Percentiles rank a stretch among this genome's conserved stretches.
phyloP scores from a whole-genome alignment of 1,284 basidiomycete genomes.

The Ceratobasidium sp. region DNA sequence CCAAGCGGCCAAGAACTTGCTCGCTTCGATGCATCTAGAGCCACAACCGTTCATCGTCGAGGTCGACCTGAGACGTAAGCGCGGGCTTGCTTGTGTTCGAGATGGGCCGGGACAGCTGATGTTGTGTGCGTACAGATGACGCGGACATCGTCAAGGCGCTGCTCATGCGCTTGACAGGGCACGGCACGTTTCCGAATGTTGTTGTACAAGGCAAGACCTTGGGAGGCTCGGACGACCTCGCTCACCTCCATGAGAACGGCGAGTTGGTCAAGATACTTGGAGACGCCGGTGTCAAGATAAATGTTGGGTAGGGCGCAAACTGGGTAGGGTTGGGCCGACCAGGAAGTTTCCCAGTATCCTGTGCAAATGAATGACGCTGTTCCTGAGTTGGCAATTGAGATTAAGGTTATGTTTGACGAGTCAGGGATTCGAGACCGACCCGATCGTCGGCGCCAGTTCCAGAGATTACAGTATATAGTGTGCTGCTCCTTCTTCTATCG shows the following conservation, averaged over 20 bases:
- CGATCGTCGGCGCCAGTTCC: conserved; percentile 17
- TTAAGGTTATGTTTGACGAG: neutral
- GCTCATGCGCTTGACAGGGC: conserved; percentile 69
- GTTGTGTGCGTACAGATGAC: conserved; percentile 58
- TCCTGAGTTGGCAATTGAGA: conserved; percentile 6
- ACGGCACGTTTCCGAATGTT: conserved; percentile 77
- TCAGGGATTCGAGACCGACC: conserved; percentile 5
- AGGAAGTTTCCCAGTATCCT: neutral
- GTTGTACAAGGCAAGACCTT: conserved; percentile 69
- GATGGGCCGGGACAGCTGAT: neutral
- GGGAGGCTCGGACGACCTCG: conserved; percentile 75
- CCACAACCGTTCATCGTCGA: conserved; percentile 77
- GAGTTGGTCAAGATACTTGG: conserved; percentile 50
- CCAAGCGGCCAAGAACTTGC: conserved; percentile 72
- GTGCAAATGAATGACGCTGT: neutral
- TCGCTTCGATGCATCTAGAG: conserved; percentile 67
- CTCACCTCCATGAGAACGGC: conserved; percentile 58
- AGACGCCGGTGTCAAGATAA: conserved; percentile 42
- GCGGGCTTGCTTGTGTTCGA: conserved; percentile 18
- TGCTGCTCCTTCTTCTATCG: neutral
- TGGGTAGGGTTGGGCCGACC: neutral
- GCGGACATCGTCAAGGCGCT: conserved; percentile 67
- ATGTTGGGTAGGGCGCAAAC: conserved; percentile 1
- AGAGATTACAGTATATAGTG: conserved; percentile 18
- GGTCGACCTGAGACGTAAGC: conserved; percentile 71